Percentiles rank a stretch among this genome's conserved stretches.
Conservation (phyloP, 2,329 filamentous ascomycete species). For the Arthrobotrys sphaeroides region DNA sequence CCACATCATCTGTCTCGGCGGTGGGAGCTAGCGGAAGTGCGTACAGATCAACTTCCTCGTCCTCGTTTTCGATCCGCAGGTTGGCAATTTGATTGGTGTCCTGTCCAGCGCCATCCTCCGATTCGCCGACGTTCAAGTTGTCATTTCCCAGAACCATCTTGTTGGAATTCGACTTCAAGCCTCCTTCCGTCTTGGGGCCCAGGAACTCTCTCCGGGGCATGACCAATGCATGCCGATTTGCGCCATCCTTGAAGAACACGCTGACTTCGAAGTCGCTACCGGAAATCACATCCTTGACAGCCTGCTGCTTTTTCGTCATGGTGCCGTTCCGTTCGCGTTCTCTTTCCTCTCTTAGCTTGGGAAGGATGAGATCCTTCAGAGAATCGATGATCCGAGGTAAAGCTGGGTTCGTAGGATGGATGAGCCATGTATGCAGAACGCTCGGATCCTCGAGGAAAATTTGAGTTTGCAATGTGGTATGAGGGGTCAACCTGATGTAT, state of each 20-base stretch:
- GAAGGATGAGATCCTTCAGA: constrained; percentile 84
- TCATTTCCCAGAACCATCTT: constrained; percentile 55
- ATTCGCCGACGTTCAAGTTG: constrained; percentile 50
- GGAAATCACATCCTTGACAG: constrained; percentile 85
- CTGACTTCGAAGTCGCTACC: constrained; percentile 94
- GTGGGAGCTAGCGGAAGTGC: constrained; percentile 28
- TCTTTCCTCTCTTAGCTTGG: constrained; percentile 88
- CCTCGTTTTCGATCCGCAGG: constrained; percentile 48
- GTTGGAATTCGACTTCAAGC: constrained; percentile 49
- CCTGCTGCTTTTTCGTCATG: constrained; percentile 74
- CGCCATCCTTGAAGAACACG: constrained; percentile 88
- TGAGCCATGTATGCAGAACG: constrained; percentile 82
- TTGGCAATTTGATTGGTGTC: constrained; percentile 53
- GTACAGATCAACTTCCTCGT: constrained; percentile 45
- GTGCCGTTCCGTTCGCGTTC: constrained; percentile 71
- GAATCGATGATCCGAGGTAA: constrained; percentile 84
- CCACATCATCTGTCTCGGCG: constrained; percentile 18
- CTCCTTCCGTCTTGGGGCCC: constrained; percentile 65
- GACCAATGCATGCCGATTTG: constrained; percentile 83
- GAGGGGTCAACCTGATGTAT: constrained; percentile 78
- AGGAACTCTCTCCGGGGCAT: constrained; percentile 83
- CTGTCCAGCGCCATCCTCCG: constrained; percentile 55
- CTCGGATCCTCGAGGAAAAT: constrained; percentile 94
- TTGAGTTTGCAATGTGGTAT: constrained; percentile 74
- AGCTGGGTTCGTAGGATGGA: constrained; percentile 78